Evolutionary conservation across 2,329 filamentous ascomycete species (phyloP).

Genomic region (Aureobasidium zeae): DNA sequence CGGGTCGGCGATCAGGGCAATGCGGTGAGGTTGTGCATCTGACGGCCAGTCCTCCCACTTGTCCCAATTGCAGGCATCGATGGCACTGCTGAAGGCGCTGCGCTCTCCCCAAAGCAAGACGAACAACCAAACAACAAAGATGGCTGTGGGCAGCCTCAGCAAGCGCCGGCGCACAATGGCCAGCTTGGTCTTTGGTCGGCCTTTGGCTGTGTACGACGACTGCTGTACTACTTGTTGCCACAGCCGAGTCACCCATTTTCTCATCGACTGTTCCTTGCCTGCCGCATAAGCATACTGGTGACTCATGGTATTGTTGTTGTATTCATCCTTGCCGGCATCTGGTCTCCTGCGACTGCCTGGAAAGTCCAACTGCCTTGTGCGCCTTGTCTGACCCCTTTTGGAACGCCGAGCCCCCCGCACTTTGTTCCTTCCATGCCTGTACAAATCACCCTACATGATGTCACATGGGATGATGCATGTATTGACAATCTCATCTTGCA

Average conservation of each 20-base stretch:
- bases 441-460: no score
- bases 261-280: background rate
- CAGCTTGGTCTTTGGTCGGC: conserved; percentile 5
- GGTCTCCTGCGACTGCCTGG: background rate
- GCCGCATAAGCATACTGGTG: conserved; percentile 16
- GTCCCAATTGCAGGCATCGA: conserved; percentile 68
- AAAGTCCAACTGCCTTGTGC: conserved; percentile 1
- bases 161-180: conserved; percentile 5
- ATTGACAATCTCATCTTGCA: no score
- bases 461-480: no score
- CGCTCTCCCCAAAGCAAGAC: conserved; percentile 79
- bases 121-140: conserved; percentile 59
- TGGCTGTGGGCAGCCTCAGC: conserved; percentile 36
- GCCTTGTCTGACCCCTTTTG: conserved; percentile 10
- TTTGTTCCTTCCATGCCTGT: no score
- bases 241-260: background rate
- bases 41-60: conserved; percentile 87
- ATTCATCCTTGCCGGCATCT: conserved; percentile 7
- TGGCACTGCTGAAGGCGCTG: conserved; percentile 61
- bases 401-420: background rate
- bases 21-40: conserved; percentile 69
- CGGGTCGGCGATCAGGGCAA: conserved; percentile 79
- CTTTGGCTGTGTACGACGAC: conserved; percentile 12
- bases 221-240: conserved; percentile 11
- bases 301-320: conserved; percentile 11